Conservation (phyloP, 2,329 filamentous ascomycete genomes). For the Pochonia chlamydosporia region DNA sequence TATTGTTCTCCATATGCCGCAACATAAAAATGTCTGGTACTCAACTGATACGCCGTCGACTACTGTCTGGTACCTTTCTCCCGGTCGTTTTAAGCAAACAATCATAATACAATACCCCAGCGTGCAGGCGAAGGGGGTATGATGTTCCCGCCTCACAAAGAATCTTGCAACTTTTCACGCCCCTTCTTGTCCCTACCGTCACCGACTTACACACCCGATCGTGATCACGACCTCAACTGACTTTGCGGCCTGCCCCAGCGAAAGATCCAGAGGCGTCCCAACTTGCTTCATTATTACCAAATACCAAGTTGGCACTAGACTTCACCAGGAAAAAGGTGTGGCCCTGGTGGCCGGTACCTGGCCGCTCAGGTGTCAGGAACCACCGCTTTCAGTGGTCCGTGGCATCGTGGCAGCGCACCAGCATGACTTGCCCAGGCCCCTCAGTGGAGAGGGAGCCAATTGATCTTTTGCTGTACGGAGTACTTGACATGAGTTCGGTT, state of each 20-base stretch:
- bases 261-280: conserved; percentile 10
- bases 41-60: too few relatives aligned
- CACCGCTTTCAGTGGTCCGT: conserved; percentile 9
- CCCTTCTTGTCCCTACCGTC: neutral
- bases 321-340: conserved; percentile 21
- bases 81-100: neutral
- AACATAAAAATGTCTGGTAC: too few relatives aligned
- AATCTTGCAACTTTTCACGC: neutral
- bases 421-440: conserved; percentile 4
- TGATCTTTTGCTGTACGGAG: too few relatives aligned
- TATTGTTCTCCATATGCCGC: too few relatives aligned
- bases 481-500: too few relatives aligned
- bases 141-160: neutral
- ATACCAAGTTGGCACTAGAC: conserved; percentile 23
- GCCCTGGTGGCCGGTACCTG: conserved; percentile 19
- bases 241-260: conserved; percentile 1
- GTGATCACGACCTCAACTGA: conserved; percentile 24
- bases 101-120: neutral
- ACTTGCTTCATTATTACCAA: conserved; percentile 22
- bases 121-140: neutral
- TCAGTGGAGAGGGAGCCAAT: conserved; percentile 2
- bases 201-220: conserved; percentile 15
- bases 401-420: conserved; percentile 5
- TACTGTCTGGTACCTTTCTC: too few relatives aligned
- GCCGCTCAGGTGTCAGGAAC: conserved; percentile 22